phyloP scores from a whole-genome alignment of 306 rosid genomes.

The Parietaria judaica region DNA sequence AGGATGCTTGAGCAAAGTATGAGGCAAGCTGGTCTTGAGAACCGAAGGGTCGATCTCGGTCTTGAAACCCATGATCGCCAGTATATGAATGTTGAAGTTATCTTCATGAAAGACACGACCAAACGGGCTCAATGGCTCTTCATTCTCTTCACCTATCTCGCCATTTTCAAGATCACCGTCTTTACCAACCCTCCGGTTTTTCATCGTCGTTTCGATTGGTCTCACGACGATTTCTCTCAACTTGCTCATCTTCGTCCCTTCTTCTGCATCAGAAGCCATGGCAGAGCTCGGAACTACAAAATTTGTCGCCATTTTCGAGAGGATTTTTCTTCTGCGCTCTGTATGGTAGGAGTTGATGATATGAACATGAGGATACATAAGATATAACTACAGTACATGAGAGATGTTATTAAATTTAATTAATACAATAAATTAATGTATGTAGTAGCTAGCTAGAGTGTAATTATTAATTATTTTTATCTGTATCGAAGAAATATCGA shows the following conservation, averaged over 20 bases:
- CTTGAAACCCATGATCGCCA: conserved; percentile 27
- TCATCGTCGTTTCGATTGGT: conserved; percentile 19
- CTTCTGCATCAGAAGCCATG: too few species aligned
- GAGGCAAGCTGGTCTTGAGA: conserved; percentile 12
- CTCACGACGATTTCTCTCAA: conserved; percentile 11
- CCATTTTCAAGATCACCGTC: background rate
- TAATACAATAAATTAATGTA: too few species aligned
- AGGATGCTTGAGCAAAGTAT: conserved; percentile 31
- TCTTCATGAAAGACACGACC: conserved; percentile 33
- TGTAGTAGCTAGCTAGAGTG: too few species aligned
- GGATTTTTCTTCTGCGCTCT: too few species aligned
- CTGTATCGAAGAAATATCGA: too few species aligned
- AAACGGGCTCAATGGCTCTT: conserved; percentile 31
- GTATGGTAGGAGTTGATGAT: too few species aligned
- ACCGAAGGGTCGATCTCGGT: conserved; percentile 7
- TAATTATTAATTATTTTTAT: too few species aligned
- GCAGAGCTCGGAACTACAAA: too few species aligned
- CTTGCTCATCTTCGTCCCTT: background rate
- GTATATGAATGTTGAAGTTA: conserved; percentile 22
- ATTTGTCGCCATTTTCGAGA: too few species aligned
- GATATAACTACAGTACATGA: too few species aligned
- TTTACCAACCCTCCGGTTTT: background rate
- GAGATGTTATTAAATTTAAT: too few species aligned
- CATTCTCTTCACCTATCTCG: conserved; percentile 3
- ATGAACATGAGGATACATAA: too few species aligned